These are phyloP conservation scores for Paraleonurus japonicus DNA, from an alignment of 257 asterid species.

Conservation along the genomic window DNA sequence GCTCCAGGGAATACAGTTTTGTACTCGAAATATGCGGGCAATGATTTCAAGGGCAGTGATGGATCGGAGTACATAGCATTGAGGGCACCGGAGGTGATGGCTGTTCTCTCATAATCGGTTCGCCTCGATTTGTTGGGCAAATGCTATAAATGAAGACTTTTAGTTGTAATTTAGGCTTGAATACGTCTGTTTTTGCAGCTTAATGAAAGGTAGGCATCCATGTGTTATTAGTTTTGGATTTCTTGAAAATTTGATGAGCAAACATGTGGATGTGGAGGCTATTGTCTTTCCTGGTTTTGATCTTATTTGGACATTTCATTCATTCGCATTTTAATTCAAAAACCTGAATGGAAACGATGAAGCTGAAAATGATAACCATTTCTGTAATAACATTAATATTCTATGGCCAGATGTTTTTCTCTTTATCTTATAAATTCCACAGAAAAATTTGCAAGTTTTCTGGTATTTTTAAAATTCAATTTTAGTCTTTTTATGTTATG, in stretches of 20 bases:
- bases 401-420: background rate
- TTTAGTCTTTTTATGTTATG: no score
- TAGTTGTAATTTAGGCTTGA: slow-evolving; percentile 23
- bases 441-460: no score
- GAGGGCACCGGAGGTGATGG: slow-evolving; percentile 81
- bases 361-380: background rate
- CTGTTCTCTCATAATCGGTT: slow-evolving; percentile 56
- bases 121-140: background rate
- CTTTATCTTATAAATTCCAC: no score
- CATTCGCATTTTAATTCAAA: background rate
- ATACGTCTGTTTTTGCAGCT: slow-evolving; percentile 19
- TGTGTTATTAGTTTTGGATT: background rate
- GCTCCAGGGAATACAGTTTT: slow-evolving; percentile 74
- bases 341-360: background rate
- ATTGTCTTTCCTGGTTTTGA: background rate
- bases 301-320: background rate
- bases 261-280: background rate
- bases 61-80: slow-evolving; percentile 73
- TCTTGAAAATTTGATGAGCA: background rate
- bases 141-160: slow-evolving; percentile 13
- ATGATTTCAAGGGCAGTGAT: slow-evolving; percentile 75
- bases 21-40: slow-evolving; percentile 90
- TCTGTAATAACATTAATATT: background rate
- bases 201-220: background rate
- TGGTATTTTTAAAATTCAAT: no score